Percentiles rank a stretch among this genome's conserved stretches.
phyloP scores from a whole-genome alignment of 2,329 filamentous ascomycete species.

The Pseudocercospora fijiensis region DNA sequence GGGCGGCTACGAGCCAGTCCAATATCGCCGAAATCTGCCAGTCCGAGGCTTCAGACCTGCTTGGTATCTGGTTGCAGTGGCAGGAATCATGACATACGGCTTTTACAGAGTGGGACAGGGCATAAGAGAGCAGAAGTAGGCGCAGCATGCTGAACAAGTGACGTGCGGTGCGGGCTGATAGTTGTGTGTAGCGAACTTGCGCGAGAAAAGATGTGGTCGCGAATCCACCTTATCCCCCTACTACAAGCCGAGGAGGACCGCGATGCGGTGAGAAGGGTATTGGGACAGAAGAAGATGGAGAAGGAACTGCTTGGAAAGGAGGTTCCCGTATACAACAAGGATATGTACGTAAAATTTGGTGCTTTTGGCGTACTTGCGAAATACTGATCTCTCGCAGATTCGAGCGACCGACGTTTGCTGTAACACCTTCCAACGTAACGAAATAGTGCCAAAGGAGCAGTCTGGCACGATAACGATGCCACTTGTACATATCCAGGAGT shows the following conservation, averaged over 20 bases:
- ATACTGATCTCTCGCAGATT: conserved; percentile 55
- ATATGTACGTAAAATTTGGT: conserved; percentile 63
- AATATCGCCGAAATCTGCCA: conserved; percentile 97
- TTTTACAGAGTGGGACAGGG: conserved; percentile 84
- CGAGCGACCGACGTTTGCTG: conserved; percentile 75
- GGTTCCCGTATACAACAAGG: conserved; percentile 80
- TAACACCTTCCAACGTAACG: conserved; percentile 62
- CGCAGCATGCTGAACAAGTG: conserved; percentile 62
- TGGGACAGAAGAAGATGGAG: conserved; percentile 85
- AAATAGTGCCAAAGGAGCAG: conserved; percentile 46
- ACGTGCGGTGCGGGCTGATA: conserved; percentile 17
- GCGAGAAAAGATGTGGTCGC: conserved; percentile 97
- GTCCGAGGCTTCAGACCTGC: conserved; percentile 84
- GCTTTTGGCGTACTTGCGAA: background rate
- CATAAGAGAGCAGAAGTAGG: conserved; percentile 85
- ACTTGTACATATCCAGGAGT: conserved; percentile 16
- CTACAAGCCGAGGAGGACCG: conserved; percentile 96
- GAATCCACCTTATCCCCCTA: conserved; percentile 89
- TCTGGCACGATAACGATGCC: background rate
- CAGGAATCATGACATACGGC: conserved; percentile 79
- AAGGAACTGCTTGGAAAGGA: conserved; percentile 84
- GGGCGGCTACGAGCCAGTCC: conserved; percentile 93
- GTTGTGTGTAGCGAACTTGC: conserved; percentile 71
- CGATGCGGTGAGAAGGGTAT: conserved; percentile 82
- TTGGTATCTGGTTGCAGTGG: conserved; percentile 73